Percentiles rank a stretch among this genome's conserved stretches.
Conservation (phyloP, 1,284 basidiomycete genomes). For the Trametes polyzona region DNA sequence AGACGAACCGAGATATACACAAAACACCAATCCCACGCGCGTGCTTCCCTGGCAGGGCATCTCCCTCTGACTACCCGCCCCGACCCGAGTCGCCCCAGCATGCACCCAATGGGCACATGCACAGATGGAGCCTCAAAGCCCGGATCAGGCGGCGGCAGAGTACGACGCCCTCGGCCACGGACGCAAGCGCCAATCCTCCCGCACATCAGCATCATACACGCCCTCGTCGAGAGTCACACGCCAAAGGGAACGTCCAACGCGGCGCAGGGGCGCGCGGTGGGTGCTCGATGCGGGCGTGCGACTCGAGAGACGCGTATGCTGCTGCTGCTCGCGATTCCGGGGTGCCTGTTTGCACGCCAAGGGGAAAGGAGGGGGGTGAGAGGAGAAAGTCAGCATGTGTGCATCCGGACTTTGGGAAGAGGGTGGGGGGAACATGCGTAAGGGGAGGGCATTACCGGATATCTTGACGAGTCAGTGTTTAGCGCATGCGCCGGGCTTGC, state of each 20-base stretch:
- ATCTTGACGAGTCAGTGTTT: neutral
- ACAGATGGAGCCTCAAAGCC: too few relatives aligned
- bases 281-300: neutral
- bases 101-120: too few relatives aligned
- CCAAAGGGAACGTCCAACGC: constrained; percentile 3
- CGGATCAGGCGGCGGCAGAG: neutral
- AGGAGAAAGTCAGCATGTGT: neutral
- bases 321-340: constrained; percentile 7
- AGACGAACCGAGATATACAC: too few relatives aligned
- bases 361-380: neutral
- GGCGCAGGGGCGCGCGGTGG: neutral
- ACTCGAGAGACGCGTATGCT: neutral
- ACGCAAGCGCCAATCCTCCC: constrained; percentile 5
- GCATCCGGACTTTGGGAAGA: too few relatives aligned
- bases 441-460: too few relatives aligned
- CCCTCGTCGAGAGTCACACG: constrained; percentile 1
- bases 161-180: neutral
- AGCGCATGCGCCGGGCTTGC: neutral
- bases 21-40: neutral
- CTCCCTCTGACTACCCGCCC: neutral
- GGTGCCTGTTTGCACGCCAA: neutral
- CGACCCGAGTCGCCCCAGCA: too few relatives aligned
- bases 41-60: constrained; percentile 1
- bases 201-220: constrained; percentile 5
- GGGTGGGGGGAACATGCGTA: too few relatives aligned